Percentiles rank a stretch among this genome's conserved stretches.
Conservation (phyloP, 2,329 filamentous ascomycete genomes). For the Diplodia sapinea region DNA sequence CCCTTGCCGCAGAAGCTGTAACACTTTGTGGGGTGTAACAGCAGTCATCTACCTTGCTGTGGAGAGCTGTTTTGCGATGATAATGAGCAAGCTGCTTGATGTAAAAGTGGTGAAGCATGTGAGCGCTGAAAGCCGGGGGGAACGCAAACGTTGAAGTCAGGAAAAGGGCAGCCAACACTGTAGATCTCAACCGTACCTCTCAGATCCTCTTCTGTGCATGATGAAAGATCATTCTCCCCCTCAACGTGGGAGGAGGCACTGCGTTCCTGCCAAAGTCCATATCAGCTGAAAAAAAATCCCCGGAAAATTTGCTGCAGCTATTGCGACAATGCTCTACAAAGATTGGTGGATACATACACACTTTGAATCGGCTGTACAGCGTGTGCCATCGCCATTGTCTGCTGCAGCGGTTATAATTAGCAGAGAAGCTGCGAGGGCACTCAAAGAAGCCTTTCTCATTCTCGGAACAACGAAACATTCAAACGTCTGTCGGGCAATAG, state of each 20-base stretch:
- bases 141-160: background rate
- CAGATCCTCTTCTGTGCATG: background rate
- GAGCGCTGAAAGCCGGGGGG: background rate
- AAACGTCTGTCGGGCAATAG: background rate
- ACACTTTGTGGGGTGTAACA: background rate
- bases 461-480: background rate
- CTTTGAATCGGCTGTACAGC: background rate
- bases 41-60: background rate
- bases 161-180: background rate
- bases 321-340: too few relatives aligned
- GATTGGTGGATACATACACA: background rate
- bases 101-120: too few relatives aligned
- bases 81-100: background rate
- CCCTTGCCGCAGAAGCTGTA: background rate
- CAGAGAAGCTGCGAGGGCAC: background rate
- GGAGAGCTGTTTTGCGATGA: background rate
- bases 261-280: background rate
- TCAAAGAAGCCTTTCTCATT: background rate
- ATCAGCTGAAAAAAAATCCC: background rate
- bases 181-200: background rate
- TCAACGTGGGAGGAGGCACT: background rate
- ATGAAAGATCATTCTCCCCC: background rate
- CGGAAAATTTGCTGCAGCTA: background rate
- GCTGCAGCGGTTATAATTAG: background rate
- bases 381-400: background rate